Evolutionary conservation across 306 rosid species (phyloP), one percentile per base, ranked within the genome.

Genomic region (Cajanus cajan): DNA sequence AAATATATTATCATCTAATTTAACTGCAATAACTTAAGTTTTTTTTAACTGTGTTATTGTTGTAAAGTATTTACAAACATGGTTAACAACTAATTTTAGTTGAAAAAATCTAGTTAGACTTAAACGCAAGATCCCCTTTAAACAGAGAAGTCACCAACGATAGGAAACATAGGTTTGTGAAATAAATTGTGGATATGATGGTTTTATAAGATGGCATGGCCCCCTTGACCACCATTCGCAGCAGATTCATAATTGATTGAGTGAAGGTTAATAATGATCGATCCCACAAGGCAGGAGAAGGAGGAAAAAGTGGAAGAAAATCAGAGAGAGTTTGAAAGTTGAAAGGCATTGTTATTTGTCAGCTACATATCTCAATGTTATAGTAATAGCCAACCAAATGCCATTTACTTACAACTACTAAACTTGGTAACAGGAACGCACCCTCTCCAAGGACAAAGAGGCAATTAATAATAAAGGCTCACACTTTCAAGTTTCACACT

Each of bases 321-420:
- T 16, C 34, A 43, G 55, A 18, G 22, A 33, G 12, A 13, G 14
- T 58, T 79, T 80, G 59, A 36, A 47, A 66, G 71, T 62, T 31
- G 66, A 72, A 61, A 41, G 14, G 15, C 43, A 71, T 77, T 36
- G 61, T 63, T 44, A 36, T 72, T 78, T 72, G 72, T 78, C 85
- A 48, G 68, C 78, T 78, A 78, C 91, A 77, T 54, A 80, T 80
- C 82, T 82, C 88, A 82, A 87, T 68, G 82, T 79, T 31, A 62
- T 68, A 39, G 52, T 33, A 70, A 52, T 71, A 62, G 16, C 77
- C 84, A 89, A 85, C 64, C 74, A 74, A 78, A 78, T 39, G 45
- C 67, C 74, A 74, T 73, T 78, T 54, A 25, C 57, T 41, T 24
- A 70, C 84, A 47, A 36, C 2, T 55, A 9, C 63, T 25, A 31